Base-by-base conservation (phyloP, 805 yeast genomes). In the Pichia occidentalis region DNA sequence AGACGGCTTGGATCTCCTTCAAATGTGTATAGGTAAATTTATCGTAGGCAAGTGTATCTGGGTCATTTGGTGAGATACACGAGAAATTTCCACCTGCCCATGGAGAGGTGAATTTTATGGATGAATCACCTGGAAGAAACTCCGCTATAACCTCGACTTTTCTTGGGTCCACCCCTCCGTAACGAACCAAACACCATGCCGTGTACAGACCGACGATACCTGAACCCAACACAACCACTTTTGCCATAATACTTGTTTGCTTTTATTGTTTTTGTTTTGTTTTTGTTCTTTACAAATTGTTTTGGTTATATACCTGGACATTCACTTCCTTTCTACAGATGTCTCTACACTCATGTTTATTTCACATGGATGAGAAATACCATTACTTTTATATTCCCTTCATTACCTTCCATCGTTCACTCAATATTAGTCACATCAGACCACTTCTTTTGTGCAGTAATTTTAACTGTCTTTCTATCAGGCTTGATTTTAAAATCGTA, bases 101-200 rank as follows among this genome's bases (percentile, higher is more conserved):
- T 1, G 95, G 94, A 0, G 88, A 80, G 2, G 94, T 77, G 56
- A 77, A 85, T 36, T 73, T 67, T 39, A 73, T 72, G 3, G 86
- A 76, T 46, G 73, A 79, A 50, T 85, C 95, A 3, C 94, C 95
- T 3, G 95, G 92, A 20, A 79, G 56, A 49, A 68, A 72, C 50
- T 80, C 73, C 7, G 85, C 88, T 18, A 78, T 49, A 4, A 83
- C 67, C 4, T 72, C 64, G 42, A 85, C 70, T 4, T 70, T 59
- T 1, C 52, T 38, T 1, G 71, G 65, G 1, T 51, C 41, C 3
- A 67, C 57, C 1, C 65, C 64, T 10, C 59, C 59, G 12, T 63
- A 56, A 19, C 67, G 64, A 24, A 74, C 44, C 7, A 80, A 62
- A 29, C 67, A 61, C 47, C 62, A 68, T 1, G 73, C 67, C 4